phyloP scores from a whole-genome alignment of 805 yeast species.

The Ogataea angusta region DNA sequence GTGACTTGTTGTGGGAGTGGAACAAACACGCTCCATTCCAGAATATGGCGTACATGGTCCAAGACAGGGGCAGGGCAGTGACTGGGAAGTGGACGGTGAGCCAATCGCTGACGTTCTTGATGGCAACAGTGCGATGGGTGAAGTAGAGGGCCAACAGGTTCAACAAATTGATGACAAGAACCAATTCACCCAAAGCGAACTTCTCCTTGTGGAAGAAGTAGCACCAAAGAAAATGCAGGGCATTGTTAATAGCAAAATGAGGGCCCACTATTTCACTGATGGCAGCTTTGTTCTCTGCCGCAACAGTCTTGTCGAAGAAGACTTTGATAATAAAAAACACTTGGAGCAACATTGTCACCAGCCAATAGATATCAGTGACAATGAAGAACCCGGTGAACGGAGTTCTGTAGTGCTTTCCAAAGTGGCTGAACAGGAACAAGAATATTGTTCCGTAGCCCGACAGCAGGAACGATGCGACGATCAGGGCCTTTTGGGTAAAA shows the following conservation, averaged over 20 bases:
- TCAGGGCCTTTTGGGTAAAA: slow-evolving; percentile 35
- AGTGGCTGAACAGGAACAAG: slow-evolving; percentile 55
- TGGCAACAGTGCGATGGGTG: slow-evolving; percentile 55
- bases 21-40: slow-evolving; percentile 84
- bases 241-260: slow-evolving; percentile 63
- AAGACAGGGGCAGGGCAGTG: slow-evolving; percentile 68
- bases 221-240: slow-evolving; percentile 61
- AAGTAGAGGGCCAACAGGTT: slow-evolving; percentile 55
- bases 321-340: slow-evolving; percentile 43
- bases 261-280: slow-evolving; percentile 45
- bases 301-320: slow-evolving; percentile 31
- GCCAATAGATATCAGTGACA: slow-evolving; percentile 57
- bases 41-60: slow-evolving; percentile 70
- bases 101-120: slow-evolving; percentile 52
- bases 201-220: slow-evolving; percentile 56
- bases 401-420: slow-evolving; percentile 47
- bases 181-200: slow-evolving; percentile 56
- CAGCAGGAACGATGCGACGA: slow-evolving; percentile 52
- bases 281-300: slow-evolving; percentile 28
- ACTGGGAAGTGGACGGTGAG: slow-evolving; percentile 60
- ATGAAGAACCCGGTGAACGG: slow-evolving; percentile 64
- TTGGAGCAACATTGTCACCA: slow-evolving; percentile 50
- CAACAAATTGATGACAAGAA: slow-evolving; percentile 56
- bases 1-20: slow-evolving; percentile 50
- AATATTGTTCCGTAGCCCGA: slow-evolving; percentile 55